Conservation (phyloP, 306 rosid genomes). For the Herpetospermum pedunculosum region DNA sequence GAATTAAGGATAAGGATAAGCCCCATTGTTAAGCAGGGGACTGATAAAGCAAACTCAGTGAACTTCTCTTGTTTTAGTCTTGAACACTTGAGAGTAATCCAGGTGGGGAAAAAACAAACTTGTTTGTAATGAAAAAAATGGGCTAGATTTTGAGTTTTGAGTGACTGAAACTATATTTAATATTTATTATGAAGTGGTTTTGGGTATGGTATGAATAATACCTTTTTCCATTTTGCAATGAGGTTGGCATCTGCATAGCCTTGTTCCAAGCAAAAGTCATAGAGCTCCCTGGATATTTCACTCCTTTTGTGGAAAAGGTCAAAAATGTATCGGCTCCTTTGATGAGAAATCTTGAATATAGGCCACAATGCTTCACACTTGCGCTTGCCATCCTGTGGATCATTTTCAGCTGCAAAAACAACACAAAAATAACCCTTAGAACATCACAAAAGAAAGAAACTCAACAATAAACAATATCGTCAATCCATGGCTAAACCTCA, state of each 20-base stretch:
- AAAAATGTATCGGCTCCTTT: constrained; percentile 67
- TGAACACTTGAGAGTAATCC: background rate
- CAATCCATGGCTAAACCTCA: too few species aligned
- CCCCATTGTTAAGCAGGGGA: background rate
- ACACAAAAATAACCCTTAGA: background rate
- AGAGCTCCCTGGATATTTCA: constrained; percentile 62
- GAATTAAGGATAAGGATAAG: background rate
- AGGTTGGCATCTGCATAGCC: constrained; percentile 66
- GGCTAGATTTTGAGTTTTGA: background rate
- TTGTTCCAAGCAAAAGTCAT: constrained; percentile 62
- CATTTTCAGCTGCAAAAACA: constrained; percentile 51
- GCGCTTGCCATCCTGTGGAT: constrained; percentile 59
- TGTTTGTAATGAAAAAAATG: background rate
- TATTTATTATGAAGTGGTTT: background rate
- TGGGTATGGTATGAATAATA: constrained; percentile 13
- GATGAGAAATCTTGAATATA: constrained; percentile 61
- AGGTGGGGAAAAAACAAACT: background rate
- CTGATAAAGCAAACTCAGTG: background rate
- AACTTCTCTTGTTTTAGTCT: background rate
- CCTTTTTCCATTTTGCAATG: constrained; percentile 75
- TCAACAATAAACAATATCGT: background rate
- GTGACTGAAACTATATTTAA: too few species aligned
- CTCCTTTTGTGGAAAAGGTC: constrained; percentile 55
- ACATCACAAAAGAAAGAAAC: background rate
- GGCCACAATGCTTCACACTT: constrained; percentile 73